phyloP scores from a whole-genome alignment of 2,329 filamentous ascomycete genomes.

The Harringtonia aguacate region DNA sequence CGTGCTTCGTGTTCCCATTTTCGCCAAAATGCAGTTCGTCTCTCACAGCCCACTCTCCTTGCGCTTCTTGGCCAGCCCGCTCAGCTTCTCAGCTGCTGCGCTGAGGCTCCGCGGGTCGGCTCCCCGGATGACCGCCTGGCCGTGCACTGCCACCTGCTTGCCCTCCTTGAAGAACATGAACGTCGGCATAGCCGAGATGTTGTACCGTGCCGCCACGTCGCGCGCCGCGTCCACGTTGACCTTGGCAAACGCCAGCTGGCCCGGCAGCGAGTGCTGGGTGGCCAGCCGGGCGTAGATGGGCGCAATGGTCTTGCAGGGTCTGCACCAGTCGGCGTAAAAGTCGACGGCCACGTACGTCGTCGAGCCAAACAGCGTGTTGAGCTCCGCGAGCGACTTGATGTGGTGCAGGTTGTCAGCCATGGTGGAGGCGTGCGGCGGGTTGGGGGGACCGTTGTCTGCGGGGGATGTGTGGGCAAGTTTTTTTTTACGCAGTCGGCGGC shows the following conservation, averaged over 20 bases:
- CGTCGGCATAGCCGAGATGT: constrained; percentile 46
- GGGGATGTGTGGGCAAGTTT: not conserved
- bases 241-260: constrained; percentile 41
- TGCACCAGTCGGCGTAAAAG: constrained; percentile 49
- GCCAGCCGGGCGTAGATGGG: constrained; percentile 40
- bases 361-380: constrained; percentile 34
- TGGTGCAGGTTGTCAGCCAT: constrained; percentile 18
- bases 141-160: constrained; percentile 27
- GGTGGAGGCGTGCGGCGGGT: too few relatives aligned
- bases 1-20: too few relatives aligned
- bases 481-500: too few relatives aligned
- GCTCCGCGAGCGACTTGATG: constrained; percentile 33
- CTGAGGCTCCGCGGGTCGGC: constrained; percentile 13
- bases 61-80: constrained; percentile 8
- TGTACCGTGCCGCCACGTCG: constrained; percentile 36
- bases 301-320: constrained; percentile 47
- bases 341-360: constrained; percentile 43
- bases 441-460: too few relatives aligned
- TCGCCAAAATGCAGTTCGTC: too few relatives aligned
- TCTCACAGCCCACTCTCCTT: too few relatives aligned
- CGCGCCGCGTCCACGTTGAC: constrained; percentile 45
- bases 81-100: constrained; percentile 8
- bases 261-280: constrained; percentile 23
- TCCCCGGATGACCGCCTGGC: constrained; percentile 10
- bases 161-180: constrained; percentile 50